Evolutionary conservation across 2,329 filamentous ascomycete genomes (phyloP), one percentile per base, ranked within the genome.

Genomic region (Fusarium cyanostomum): DNA sequence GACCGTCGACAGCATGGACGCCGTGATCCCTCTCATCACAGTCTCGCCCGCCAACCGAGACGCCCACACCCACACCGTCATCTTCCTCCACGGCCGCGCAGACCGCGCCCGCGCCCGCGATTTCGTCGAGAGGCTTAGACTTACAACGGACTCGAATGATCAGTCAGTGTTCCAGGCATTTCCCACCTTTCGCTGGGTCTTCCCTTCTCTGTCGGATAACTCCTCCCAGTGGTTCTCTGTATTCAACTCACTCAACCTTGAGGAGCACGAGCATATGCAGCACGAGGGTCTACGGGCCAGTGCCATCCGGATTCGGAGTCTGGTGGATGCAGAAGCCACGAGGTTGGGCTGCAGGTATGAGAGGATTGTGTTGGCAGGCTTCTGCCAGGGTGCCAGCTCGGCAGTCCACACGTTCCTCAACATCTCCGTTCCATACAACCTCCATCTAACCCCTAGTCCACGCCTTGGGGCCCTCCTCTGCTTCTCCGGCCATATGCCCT

Each of bases 171-270:
- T 68, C 13, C 72, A 78, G 4, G 66, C 72, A 7, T 79, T 83
- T 43, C 81, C 82, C 7, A 74, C 76, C 4, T 73, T 82, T 64
- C 77, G 79, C 51, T 84, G 80, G 78, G 80, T 84, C 7, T 84
- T 84, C 51, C 81, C 81, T 9, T 75, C 77, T 50, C 78, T 81
- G 3, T 27, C 13, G 10, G 12, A 26, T 26, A 43, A 18, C 26
- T 45, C 59, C 44, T 41, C 62, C 31, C 80, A 82, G 64, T 85
- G 82, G 83, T 85, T 84, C 69, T 80, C 85, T 64, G 75, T 83
- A 31, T 80, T 75, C 72, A 78, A 80, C 48, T 71, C 78, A 1
- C 61, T 71, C 18, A 71, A 80, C 53, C 78, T 80, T 13, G 44
- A 72, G 2, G 71, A 79, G n/a, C 66, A 71, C 13, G 79, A 84